A percentile compares a stretch with the other conserved stretches of the same genome.
Evolutionary conservation across 495 filamentous ascomycete genomes (phyloP).

Genomic region (Penicillium cosmopolitanum): DNA sequence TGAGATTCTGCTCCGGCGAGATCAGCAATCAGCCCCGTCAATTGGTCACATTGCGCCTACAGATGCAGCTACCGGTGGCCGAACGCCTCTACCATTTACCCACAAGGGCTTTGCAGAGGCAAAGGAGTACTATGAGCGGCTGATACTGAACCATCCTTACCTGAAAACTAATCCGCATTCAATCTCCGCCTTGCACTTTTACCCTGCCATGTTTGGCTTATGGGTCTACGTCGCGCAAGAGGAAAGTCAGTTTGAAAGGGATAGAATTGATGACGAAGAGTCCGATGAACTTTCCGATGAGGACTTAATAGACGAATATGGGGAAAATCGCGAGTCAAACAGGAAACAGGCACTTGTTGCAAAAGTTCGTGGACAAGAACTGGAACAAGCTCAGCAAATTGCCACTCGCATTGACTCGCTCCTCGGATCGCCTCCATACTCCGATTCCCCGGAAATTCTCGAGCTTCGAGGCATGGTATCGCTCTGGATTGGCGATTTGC

Average conservation of each 20-base stretch:
- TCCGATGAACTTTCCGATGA: slow-evolving; percentile 35
- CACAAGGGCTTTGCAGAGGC: slow-evolving; percentile 58
- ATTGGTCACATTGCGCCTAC: background rate
- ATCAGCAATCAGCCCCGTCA: slow-evolving; percentile 25
- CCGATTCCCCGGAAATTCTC: slow-evolving; percentile 58
- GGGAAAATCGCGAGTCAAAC: slow-evolving; percentile 13
- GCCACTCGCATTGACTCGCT: slow-evolving; percentile 65
- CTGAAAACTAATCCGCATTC: slow-evolving; percentile 47
- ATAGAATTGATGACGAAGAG: slow-evolving; percentile 27
- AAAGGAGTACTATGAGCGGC: slow-evolving; percentile 65
- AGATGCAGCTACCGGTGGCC: background rate
- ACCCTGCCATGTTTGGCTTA: slow-evolving; percentile 67
- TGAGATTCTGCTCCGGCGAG: slow-evolving; percentile 62
- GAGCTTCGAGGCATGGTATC: slow-evolving; percentile 67
- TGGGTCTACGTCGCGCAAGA: slow-evolving; percentile 66
- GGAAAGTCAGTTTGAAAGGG: slow-evolving; percentile 43
- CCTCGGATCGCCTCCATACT: slow-evolving; percentile 66
- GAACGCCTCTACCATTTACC: slow-evolving; percentile 39
- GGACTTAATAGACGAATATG: slow-evolving; percentile 17
- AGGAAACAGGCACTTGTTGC: slow-evolving; percentile 29
- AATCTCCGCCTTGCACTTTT: slow-evolving; percentile 60
- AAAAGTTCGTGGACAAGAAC: slow-evolving; percentile 33
- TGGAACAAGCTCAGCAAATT: slow-evolving; percentile 58
- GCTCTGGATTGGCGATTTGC: slow-evolving; percentile 69
- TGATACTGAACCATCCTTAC: slow-evolving; percentile 69